A percentile compares a stretch with the other conserved stretches of the same genome.
Evolutionary conservation across 805 yeast species (phyloP).

Genomic region (Myxozyma mucilagina): DNA sequence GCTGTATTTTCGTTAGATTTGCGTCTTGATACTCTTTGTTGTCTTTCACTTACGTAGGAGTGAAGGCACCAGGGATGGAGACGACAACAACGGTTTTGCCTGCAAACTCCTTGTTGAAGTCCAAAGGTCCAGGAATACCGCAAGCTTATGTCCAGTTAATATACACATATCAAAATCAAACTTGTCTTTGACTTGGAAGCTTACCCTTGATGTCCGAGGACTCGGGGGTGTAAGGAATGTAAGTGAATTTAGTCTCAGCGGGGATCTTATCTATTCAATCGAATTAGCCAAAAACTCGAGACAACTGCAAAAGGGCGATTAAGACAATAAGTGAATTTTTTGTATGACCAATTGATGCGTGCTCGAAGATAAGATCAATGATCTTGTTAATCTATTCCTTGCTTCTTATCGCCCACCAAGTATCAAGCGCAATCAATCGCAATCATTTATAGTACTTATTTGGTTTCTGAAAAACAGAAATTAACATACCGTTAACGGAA

Average conservation of each 20-base stretch:
- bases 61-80: slow-evolving; percentile 80
- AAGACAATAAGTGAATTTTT: neutral
- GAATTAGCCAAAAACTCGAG: neutral
- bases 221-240: slow-evolving; percentile 42
- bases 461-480: neutral
- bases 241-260: slow-evolving; percentile 38
- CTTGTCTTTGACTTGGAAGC: neutral
- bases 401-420: neutral
- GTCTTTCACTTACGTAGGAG: slow-evolving; percentile 56
- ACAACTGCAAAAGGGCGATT: neutral
- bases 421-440: neutral
- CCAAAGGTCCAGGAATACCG: slow-evolving; percentile 44
- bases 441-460: neutral
- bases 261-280: slow-evolving; percentile 36
- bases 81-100: slow-evolving; percentile 65
- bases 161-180: neutral
- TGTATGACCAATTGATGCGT: neutral
- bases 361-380: neutral
- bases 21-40: neutral
- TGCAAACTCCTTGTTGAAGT: slow-evolving; percentile 41
- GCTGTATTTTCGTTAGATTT: neutral
- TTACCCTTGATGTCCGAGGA: slow-evolving; percentile 33
- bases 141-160: slow-evolving; percentile 36
- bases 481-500: slow-evolving; percentile 9
- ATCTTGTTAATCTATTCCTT: neutral